Evolutionary conservation across 768 basidiomycete genomes (phyloP), one percentile per base, ranked within the genome.

Genomic region (Cystoderma amianthinum): DNA sequence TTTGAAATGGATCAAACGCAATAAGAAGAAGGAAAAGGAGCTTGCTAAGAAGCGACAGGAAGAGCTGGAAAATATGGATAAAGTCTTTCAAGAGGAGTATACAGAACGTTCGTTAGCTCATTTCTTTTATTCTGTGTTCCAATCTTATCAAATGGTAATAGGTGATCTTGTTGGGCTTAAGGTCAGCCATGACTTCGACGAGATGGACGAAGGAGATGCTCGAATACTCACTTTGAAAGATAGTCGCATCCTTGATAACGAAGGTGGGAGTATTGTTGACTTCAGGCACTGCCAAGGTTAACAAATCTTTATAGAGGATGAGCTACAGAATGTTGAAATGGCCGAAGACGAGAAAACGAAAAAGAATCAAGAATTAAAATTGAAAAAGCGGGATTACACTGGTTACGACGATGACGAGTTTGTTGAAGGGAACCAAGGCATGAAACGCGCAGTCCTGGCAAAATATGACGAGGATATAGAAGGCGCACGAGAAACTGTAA

Each of bases 391-490:
- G 18, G 85, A 88, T 55, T 98, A 97, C 56, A 93, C 90, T 0
- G 94, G 94, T 12, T 95, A 89, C 57, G 94, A 99, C 52, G 95
- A 98, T 52, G 93, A 95, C 3, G 96, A 98, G 55, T 97, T 98
- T 49, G 68, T 60, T 2, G 76, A 77, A 17, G 86, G 81, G 17
- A 74, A 69, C 35, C 80, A 75, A 39, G 89, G 87, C n/a, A 72
- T 82, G 71, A 93, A 89, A 56, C 76, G 81, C 19, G 75, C 87
- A 20, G 70, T 98, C 22, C 63, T 99, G 39, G 75, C 87, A 15
- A 98, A 98, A 60, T 98, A 98, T 53, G 95, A 98, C 50, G 90
- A 96, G 51, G 85, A 85, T 39, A 68, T 97, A 46, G 80, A 88
- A 43, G 86, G 87, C 7, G 58, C 76, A 2, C 74, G 74, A 28